phyloP scores from a whole-genome alignment of 1,139 yeast species.

The Geotrichum bryndzae region DNA sequence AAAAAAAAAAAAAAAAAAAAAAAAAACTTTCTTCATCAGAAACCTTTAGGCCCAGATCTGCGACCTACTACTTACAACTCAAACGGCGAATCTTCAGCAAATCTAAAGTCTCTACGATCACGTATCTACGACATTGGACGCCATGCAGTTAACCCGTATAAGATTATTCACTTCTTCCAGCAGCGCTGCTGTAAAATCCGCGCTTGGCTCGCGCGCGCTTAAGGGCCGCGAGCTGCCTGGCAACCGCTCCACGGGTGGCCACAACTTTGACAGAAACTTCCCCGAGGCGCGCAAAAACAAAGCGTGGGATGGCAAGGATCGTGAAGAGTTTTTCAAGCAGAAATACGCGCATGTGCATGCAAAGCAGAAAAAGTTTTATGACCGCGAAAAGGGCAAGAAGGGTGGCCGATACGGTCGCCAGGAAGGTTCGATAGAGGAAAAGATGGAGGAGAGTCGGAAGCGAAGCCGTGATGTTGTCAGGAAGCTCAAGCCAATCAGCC shows the following conservation, averaged over 20 bases:
- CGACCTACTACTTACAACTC: too few relatives aligned
- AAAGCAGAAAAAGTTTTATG: conserved; percentile 17
- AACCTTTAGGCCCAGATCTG: too few relatives aligned
- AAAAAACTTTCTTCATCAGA: too few relatives aligned
- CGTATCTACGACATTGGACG: background rate
- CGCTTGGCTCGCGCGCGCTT: conserved; percentile 1
- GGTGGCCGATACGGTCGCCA: conserved; percentile 15
- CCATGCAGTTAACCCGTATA: background rate
- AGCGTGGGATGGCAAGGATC: conserved; percentile 56
- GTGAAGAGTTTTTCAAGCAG: conserved; percentile 49
- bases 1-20: background rate
- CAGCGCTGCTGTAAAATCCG: conserved; percentile 6
- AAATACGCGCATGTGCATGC: conserved; percentile 59
- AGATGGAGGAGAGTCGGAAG: background rate
- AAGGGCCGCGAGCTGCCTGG: conserved; percentile 12
- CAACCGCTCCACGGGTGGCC: background rate
- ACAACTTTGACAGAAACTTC: conserved; percentile 42
- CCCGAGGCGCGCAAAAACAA: conserved; percentile 39
- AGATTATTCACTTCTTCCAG: background rate
- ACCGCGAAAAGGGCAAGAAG: background rate
- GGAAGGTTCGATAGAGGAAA: conserved; percentile 8
- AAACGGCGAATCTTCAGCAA: too few relatives aligned
- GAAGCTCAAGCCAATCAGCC: conserved; percentile 4
- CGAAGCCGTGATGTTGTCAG: conserved; percentile 1
- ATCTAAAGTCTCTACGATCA: too few relatives aligned